Percentiles rank a stretch among this genome's conserved stretches.
phyloP scores from a whole-genome alignment of 371 early-diverging fungal genomes.

The Lichtheimia hyalospora region DNA sequence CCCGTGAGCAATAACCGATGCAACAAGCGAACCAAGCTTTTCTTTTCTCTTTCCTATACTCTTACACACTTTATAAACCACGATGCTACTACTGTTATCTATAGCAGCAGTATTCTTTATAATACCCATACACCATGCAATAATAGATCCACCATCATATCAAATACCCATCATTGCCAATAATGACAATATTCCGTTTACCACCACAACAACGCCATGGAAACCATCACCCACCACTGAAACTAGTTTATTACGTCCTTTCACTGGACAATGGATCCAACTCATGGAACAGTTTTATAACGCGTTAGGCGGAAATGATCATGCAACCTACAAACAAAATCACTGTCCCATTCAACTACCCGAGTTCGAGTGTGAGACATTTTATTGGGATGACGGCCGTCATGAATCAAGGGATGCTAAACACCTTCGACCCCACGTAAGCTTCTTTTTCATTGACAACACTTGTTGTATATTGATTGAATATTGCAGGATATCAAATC shows the following conservation, averaged over 20 bases:
- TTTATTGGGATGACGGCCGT: conserved; percentile 41
- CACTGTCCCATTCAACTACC: conserved; percentile 43
- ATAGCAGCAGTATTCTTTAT: too few species aligned
- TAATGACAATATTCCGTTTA: not conserved
- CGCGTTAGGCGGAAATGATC: conserved; percentile 29
- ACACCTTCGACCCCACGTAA: conserved; percentile 58
- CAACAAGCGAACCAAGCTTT: too few species aligned
- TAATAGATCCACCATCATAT: not conserved
- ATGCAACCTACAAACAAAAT: conserved; percentile 22
- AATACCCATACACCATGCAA: not conserved
- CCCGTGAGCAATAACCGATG: too few species aligned
- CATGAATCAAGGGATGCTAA: conserved; percentile 40
- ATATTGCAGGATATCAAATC: conserved; percentile 59
- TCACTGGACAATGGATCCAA: conserved; percentile 47
- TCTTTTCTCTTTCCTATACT: too few species aligned
- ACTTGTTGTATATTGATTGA: not conserved
- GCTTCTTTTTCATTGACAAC: not conserved
- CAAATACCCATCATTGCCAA: not conserved
- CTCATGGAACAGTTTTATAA: conserved; percentile 51
- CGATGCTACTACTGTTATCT: too few species aligned
- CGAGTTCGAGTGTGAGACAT: conserved; percentile 45
- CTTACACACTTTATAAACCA: too few species aligned
- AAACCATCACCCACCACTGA: too few species aligned
- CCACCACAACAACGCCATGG: not conserved
- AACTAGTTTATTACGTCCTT: conserved; percentile 22